Conservation (phyloP, 768 basidiomycete genomes). For the Antrodiella citrinella region DNA sequence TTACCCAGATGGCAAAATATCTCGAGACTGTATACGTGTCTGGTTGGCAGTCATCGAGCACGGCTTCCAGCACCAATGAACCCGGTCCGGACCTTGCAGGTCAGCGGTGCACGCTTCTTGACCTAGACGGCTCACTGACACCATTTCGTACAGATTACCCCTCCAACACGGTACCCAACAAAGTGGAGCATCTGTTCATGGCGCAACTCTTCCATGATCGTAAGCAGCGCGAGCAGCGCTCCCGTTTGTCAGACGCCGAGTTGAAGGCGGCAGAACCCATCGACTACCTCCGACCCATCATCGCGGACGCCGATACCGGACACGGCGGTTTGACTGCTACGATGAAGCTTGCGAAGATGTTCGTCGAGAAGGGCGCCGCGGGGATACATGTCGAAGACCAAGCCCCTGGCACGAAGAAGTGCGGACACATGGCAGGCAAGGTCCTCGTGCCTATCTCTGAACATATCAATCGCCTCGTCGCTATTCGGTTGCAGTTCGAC, state of each 20-base stretch:
- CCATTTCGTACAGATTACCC: constrained; percentile 72
- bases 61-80: constrained; percentile 89
- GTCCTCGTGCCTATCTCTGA: constrained; percentile 96
- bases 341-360: constrained; percentile 98
- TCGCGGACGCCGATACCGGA: constrained; percentile 97
- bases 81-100: constrained; percentile 98
- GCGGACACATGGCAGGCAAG: constrained; percentile 91
- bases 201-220: constrained; percentile 99
- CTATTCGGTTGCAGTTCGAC: constrained; percentile 95
- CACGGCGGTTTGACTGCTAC: constrained; percentile 97
- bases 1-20: constrained; percentile 98
- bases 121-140: background rate
- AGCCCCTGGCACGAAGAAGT: constrained; percentile 95
- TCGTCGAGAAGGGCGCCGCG: constrained; percentile 96
- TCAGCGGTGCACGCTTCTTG: constrained; percentile 24
- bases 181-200: constrained; percentile 96
- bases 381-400: constrained; percentile 99
- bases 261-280: constrained; percentile 61
- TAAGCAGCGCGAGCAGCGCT: constrained; percentile 83
- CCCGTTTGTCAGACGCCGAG: constrained; percentile 59
- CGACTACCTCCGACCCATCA: constrained; percentile 89
- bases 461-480: constrained; percentile 96
- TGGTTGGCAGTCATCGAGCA: constrained; percentile 92
- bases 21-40: constrained; percentile 99
- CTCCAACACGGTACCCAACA: constrained; percentile 97